Conservation (phyloP, 2,329 filamentous ascomycete genomes). For the Monilinia aucupariae region DNA sequence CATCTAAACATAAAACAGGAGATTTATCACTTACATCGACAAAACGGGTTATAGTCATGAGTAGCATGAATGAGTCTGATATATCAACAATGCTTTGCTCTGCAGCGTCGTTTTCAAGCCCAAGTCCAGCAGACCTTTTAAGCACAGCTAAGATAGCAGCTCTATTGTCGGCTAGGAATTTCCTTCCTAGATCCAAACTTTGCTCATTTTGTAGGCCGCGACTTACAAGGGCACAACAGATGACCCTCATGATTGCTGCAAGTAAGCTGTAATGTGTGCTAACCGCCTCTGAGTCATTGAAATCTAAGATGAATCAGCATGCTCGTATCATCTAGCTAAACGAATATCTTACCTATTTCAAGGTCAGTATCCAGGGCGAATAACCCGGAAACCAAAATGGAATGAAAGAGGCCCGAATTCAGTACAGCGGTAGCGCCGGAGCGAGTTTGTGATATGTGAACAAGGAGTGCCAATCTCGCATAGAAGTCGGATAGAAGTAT, state of each 20-base stretch:
- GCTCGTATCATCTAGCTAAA: slow-evolving; percentile 15
- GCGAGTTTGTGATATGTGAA: slow-evolving; percentile 77
- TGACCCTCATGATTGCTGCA: slow-evolving; percentile 71
- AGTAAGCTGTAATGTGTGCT: slow-evolving; percentile 64
- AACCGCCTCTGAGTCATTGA: slow-evolving; percentile 28
- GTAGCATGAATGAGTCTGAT: slow-evolving; percentile 76
- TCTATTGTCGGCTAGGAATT: slow-evolving; percentile 77
- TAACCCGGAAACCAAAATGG: slow-evolving; percentile 74
- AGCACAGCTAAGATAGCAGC: slow-evolving; percentile 82
- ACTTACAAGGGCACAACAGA: slow-evolving; percentile 75
- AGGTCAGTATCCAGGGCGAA: slow-evolving; percentile 91
- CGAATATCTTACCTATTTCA: slow-evolving; percentile 55
- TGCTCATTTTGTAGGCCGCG: slow-evolving; percentile 75
- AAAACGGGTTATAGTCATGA: slow-evolving; percentile 79
- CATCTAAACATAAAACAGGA: neutral
- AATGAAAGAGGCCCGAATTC: slow-evolving; percentile 79
- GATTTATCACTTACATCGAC: slow-evolving; percentile 61
- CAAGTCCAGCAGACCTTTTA: slow-evolving; percentile 80
- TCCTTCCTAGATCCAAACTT: slow-evolving; percentile 65
- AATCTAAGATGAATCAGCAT: slow-evolving; percentile 27
- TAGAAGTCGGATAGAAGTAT: slow-evolving; percentile 46
- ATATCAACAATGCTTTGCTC: slow-evolving; percentile 66
- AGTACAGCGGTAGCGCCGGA: slow-evolving; percentile 82
- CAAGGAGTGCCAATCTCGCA: slow-evolving; percentile 73
- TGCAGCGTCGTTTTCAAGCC: slow-evolving; percentile 42